Evolutionary conservation across 352 stramenopile species (phyloP), one percentile per base, ranked within the genome.

Genomic region (Globisporangium radiosum): DNA sequence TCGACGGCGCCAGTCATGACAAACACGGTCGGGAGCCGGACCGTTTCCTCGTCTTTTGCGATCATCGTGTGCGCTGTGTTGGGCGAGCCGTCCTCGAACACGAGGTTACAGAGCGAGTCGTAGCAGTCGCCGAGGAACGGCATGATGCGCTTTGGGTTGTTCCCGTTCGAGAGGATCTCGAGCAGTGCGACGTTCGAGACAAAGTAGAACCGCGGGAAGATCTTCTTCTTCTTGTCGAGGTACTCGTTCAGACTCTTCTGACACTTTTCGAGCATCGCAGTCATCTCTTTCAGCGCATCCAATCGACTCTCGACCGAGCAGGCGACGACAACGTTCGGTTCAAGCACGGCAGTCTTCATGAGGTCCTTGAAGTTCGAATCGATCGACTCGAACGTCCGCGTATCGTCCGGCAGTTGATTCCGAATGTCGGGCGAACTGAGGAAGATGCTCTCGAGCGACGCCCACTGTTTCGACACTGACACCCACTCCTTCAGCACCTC

Each of bases 91-190:
- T 94, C 84, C 36, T 93, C 81, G 36, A 94, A 95, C 33, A 86
- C 66, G 11, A 93, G 63, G 54, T 95, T 75, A 36, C 78, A 96
- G 4, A 99, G 71, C 13, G 96, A 97, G 71, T 98, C 96, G 62
- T 98, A 99, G 76, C 96, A 99, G 71, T 98, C 95, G 13, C 92
- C 90, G 7, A 99, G 75, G 66, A 98, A 98, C 14, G 91, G 91
- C 88, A 98, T 97, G 72, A 99, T 98, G 71, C 98, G 98, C 63
- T 96, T 96, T 2, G 96, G 96, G 62, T 98, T 98, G 64, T 95
- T 95, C 47, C 86, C 86, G n/a, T 95, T 95, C 7, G 78, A 92
- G 2, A 95, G 59, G 52, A 95, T 95, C 63, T 95, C 86, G 13
- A 95, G 66, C 51, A 95, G 66, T 45, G 86, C 84, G 15, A 94